Base-by-base conservation (phyloP, 2,329 filamentous ascomycete species). In the Sclerotinia borealis region DNA sequence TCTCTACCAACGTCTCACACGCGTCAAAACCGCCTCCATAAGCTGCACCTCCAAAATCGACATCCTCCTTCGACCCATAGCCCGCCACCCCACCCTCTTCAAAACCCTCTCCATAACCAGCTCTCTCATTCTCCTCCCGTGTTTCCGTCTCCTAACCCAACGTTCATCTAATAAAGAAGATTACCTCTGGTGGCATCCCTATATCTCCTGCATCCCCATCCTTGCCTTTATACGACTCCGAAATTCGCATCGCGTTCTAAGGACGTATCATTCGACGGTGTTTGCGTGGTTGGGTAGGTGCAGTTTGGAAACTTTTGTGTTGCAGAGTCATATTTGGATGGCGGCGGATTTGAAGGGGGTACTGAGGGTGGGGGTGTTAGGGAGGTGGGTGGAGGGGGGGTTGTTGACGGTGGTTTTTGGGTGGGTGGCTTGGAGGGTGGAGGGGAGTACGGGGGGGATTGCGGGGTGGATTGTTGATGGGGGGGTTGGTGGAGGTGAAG, bases 241-340 rank as follows among this genome's bases (percentile, higher is more conserved):
- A 37, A 87, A 85, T 67, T 75, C 75, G 5, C 75, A 77, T 60
- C 67, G 69, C 0, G 54, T 68, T 0, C 72, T 82, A 11, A 75
- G 80, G 8, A 77, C 76, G 9, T 73, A 76, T 48, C 76, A 82
- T 68, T 79, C 81, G 17, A 69, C 67, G 1, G 66, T 79, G 1
- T 84, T 84, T 34, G 79, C 82, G 0, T 83, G 79, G 75, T 72
- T 88, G 3, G 85, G 86, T 1, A 76, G 77, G 7, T 81, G 80
- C 64, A 83, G 83, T 0, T 78, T 86, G 1, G 85, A 88, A 72
- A 81, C 83, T 0, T 86, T 83, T 66, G 77, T 85, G 7, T 75
- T 88, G 43, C 83, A 87, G 67, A 81, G 81, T 70, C 86, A 89
- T 71, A 77, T 86, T 60, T 85, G 83, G 79, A 79, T 88, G 10